phyloP scores from a whole-genome alignment of 768 basidiomycete genomes.

The Tylopilus sp. region DNA sequence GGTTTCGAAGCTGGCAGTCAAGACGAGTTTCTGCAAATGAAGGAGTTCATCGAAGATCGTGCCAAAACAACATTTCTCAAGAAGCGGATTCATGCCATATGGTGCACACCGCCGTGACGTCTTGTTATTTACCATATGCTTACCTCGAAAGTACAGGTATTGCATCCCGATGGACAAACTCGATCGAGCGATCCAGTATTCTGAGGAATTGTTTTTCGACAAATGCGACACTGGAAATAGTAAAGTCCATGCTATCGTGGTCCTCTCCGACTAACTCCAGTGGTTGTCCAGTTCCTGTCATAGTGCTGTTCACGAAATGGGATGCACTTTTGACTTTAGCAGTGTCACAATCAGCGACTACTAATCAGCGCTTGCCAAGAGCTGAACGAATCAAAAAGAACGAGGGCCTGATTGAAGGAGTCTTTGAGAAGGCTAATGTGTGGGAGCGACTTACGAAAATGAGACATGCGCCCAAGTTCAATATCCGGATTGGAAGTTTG shows the following conservation, averaged over 20 bases:
- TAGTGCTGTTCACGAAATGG: slow-evolving; percentile 10
- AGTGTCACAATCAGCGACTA: background rate
- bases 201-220: slow-evolving; percentile 3
- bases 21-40: slow-evolving; percentile 1
- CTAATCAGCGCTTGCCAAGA: no score
- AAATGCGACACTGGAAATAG: background rate
- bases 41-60: slow-evolving; percentile 5
- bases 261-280: background rate
- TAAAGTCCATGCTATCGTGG: background rate
- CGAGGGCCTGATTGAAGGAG: background rate
- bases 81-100: slow-evolving; percentile 7
- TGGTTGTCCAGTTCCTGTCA: background rate
- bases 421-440: background rate
- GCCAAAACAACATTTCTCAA: background rate
- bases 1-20: slow-evolving; percentile 7
- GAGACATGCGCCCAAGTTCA: background rate
- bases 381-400: no score
- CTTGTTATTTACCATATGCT: background rate
- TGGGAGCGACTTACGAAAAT: background rate
- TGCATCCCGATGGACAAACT: slow-evolving; percentile 8
- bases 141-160: slow-evolving; percentile 4
- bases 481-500: background rate
- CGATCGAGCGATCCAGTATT: background rate
- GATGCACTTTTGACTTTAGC: slow-evolving; percentile 3
- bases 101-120: background rate